These are phyloP conservation scores for Isabelozyma gotoi DNA, from an alignment of 805 yeast genomes.

Conservation along the genomic window DNA sequence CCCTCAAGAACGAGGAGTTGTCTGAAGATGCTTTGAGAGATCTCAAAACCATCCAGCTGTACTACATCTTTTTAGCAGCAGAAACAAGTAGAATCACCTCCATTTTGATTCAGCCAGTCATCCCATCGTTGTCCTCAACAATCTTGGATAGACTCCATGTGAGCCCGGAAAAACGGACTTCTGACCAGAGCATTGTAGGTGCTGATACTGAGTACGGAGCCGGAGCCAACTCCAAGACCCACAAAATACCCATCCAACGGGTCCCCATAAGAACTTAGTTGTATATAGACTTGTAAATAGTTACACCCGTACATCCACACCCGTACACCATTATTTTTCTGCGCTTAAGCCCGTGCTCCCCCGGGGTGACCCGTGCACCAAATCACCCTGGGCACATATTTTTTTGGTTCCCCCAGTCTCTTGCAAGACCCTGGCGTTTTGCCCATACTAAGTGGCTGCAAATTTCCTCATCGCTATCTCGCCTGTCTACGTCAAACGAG, in stretches of 20 bases:
- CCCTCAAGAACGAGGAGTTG: conserved; percentile 13
- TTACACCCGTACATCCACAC: neutral
- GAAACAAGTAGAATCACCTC: conserved; percentile 71
- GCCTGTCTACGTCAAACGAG: neutral
- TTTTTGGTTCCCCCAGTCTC: neutral
- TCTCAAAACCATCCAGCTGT: conserved; percentile 31
- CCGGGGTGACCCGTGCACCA: too few species aligned
- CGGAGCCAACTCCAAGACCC: conserved; percentile 47
- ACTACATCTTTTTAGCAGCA: conserved; percentile 60
- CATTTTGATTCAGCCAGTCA: conserved; percentile 67
- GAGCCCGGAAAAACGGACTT: conserved; percentile 33
- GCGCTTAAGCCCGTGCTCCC: neutral
- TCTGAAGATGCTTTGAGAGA: conserved; percentile 14
- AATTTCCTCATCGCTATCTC: neutral
- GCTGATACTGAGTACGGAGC: conserved; percentile 62
- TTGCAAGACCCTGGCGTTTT: neutral
- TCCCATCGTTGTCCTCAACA: conserved; percentile 60
- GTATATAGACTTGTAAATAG: conserved; percentile 1
- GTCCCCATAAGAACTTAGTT: conserved; percentile 11
- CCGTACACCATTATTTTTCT: neutral
- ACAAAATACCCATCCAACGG: conserved; percentile 49
- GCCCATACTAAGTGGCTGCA: conserved; percentile 2
- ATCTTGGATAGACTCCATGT: conserved; percentile 69
- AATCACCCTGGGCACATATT: too few species aligned
- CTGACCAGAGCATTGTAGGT: conserved; percentile 51